phyloP scores from a whole-genome alignment of 768 basidiomycete species.

The Phaffia australis region DNA sequence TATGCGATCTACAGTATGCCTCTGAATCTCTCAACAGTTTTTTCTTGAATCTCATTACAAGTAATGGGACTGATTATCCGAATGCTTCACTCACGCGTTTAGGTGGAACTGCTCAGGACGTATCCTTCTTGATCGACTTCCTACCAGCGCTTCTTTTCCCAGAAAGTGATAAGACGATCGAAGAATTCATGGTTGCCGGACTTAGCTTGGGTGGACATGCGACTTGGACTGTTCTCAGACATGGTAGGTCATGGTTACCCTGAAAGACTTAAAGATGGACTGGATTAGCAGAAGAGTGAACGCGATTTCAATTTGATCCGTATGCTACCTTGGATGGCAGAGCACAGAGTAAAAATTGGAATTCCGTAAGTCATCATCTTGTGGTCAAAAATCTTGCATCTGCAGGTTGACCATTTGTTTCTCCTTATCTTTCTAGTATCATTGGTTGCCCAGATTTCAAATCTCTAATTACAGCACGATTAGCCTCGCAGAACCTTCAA shows the following conservation, averaged over 20 bases:
- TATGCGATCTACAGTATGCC: slow-evolving; percentile 43
- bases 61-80: not conserved
- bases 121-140: slow-evolving; percentile 71
- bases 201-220: slow-evolving; percentile 77
- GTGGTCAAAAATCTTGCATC: too few species aligned
- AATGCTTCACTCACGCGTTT: not conserved
- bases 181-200: slow-evolving; percentile 61
- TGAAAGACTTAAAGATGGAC: too few species aligned
- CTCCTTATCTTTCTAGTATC: slow-evolving; percentile 8
- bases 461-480: slow-evolving; percentile 12
- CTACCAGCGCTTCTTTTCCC: slow-evolving; percentile 66
- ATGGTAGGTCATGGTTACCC: slow-evolving; percentile 39
- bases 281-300: too few species aligned
- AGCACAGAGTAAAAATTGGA: slow-evolving; percentile 29
- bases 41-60: not conserved
- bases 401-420: too few species aligned
- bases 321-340: slow-evolving; percentile 14
- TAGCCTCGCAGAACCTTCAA: not conserved
- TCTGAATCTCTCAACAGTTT: not conserved
- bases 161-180: slow-evolving; percentile 49
- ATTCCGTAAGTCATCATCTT: slow-evolving; percentile 15
- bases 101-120: slow-evolving; percentile 62
- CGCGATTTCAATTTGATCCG: too few species aligned
- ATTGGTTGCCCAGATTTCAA: slow-evolving; percentile 29
- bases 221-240: slow-evolving; percentile 57